phyloP scores from a whole-genome alignment of 805 yeast species.

The Yarrowia alimentaria region DNA sequence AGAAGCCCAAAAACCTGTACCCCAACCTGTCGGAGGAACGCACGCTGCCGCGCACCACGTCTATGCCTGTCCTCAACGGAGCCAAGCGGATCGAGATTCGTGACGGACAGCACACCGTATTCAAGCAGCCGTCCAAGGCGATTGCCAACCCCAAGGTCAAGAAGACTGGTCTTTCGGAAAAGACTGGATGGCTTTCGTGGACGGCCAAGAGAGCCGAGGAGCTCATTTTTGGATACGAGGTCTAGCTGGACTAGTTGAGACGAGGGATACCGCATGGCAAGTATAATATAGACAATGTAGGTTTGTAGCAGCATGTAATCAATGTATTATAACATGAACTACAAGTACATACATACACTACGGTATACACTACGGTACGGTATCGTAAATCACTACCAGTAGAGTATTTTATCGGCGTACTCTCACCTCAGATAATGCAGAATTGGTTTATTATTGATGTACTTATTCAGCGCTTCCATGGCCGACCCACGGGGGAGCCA shows the following conservation, averaged over 20 bases:
- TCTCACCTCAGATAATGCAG: no score
- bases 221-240: conserved; percentile 56
- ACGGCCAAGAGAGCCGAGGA: conserved; percentile 43
- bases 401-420: no score
- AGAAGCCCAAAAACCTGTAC: conserved; percentile 32
- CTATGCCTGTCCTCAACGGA: conserved; percentile 14
- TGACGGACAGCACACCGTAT: conserved; percentile 35
- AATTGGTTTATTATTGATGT: no score
- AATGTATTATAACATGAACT: no score
- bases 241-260: neutral
- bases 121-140: conserved; percentile 29
- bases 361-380: no score
- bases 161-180: conserved; percentile 10
- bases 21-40: conserved; percentile 23
- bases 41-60: conserved; percentile 14
- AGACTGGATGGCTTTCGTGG: conserved; percentile 39
- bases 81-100: conserved; percentile 29
- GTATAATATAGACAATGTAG: no score
- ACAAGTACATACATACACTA: no score
- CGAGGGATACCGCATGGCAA: no score
- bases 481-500: conserved; percentile 10
- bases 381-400: no score
- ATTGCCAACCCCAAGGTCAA: conserved; percentile 27
- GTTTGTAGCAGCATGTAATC: no score
- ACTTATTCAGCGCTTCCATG: conserved; percentile 13